These are phyloP conservation scores for Cytospora schulzeri DNA, from an alignment of 2,329 filamentous ascomycete species.

Conservation along the genomic window DNA sequence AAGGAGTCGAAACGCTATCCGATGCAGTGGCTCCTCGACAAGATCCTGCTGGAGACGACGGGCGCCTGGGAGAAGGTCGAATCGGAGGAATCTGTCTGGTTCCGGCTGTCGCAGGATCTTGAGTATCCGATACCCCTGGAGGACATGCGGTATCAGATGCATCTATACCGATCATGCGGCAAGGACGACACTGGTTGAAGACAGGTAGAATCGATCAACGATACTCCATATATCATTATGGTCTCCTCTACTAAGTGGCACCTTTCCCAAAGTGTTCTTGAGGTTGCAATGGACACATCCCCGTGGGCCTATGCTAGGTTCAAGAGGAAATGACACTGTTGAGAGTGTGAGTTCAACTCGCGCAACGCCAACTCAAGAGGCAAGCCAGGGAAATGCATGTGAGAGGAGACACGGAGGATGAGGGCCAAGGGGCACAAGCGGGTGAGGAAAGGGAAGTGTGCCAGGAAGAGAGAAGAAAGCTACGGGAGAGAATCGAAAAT, in stretches of 20 bases:
- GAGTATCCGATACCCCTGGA: slow-evolving; percentile 84
- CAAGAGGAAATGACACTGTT: no score
- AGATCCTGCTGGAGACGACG: slow-evolving; percentile 64
- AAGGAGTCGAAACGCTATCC: slow-evolving; percentile 71
- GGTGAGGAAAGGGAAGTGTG: no score
- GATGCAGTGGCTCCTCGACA: slow-evolving; percentile 90
- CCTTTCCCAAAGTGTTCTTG: not conserved
- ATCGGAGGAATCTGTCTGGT: slow-evolving; percentile 81
- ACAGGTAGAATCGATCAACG: not conserved
- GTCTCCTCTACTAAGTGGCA: not conserved
- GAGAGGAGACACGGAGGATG: no score
- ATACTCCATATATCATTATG: not conserved
- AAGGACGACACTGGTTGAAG: not conserved
- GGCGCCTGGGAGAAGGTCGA: slow-evolving; percentile 72
- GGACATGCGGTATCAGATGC: slow-evolving; percentile 93
- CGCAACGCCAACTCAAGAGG: no score
- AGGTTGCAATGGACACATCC: no score
- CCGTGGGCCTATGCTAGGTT: no score
- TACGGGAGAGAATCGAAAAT: no score
- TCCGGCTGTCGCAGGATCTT: slow-evolving; percentile 68
- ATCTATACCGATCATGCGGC: slow-evolving; percentile 65
- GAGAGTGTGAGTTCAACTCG: no score
- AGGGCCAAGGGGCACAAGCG: no score
- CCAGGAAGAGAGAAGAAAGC: no score
- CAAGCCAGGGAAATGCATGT: no score